These are phyloP conservation scores for Alisma plantagoaquatica DNA, from an alignment of 106 monocot species.

Conservation along the genomic window DNA sequence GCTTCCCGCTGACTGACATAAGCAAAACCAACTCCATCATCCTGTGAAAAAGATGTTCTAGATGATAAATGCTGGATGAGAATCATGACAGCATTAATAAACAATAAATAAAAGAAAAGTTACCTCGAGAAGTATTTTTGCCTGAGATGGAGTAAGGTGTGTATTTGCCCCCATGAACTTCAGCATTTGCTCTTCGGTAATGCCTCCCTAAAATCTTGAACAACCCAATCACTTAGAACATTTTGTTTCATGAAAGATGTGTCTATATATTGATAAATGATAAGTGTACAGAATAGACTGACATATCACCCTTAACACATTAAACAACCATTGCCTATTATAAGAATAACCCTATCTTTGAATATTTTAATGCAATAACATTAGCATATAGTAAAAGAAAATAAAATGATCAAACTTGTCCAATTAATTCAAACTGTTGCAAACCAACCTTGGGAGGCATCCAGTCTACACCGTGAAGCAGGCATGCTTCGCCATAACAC, in stretches of 20 bases:
- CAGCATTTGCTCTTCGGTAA: constrained; percentile 92
- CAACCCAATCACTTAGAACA: constrained; percentile 32
- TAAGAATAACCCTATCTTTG: too few relatives aligned
- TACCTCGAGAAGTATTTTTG: constrained; percentile 83
- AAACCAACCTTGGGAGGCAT: constrained; percentile 86
- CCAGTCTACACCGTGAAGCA: constrained; percentile 97
- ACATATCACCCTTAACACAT: too few relatives aligned
- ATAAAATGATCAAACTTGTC: too few relatives aligned
- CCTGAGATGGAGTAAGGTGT: constrained; percentile 47
- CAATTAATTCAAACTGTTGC: too few relatives aligned
- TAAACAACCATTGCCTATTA: too few relatives aligned
- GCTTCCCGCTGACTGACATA: constrained; percentile 73
- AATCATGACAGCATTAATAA: too few relatives aligned
- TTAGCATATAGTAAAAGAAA: neutral
- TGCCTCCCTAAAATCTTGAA: constrained; percentile 82
- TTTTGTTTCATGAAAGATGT: too few relatives aligned
- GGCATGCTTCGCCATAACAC: constrained; percentile 84
- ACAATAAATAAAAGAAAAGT: neutral
- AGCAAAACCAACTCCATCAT: constrained; percentile 80
- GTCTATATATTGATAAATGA: too few relatives aligned
- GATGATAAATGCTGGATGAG: too few relatives aligned
- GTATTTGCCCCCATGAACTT: constrained; percentile 95
- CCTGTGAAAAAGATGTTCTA: constrained; percentile 65
- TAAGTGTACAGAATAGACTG: too few relatives aligned
- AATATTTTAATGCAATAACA: too few relatives aligned